Conservation (phyloP, 2,329 filamentous ascomycete species). For the Endothia cerciana region DNA sequence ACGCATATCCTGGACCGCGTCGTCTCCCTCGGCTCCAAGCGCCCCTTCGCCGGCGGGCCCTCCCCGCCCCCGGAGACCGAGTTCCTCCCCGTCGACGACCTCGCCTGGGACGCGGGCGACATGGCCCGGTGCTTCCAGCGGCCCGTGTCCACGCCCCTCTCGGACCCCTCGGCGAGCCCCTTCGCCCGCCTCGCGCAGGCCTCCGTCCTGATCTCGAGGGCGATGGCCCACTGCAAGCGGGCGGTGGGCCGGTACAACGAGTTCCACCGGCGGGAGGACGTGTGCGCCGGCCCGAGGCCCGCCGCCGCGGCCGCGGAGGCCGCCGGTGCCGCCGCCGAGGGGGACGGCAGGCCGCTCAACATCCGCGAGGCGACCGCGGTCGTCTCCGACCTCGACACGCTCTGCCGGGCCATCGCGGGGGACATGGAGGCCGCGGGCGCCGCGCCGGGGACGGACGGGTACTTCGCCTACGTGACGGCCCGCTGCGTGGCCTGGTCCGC, state of each 20-base stretch:
- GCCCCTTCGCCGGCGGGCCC: conserved; percentile 31
- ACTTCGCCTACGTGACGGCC: conserved; percentile 30
- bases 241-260: conserved; percentile 23
- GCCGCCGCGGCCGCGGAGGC: conserved; percentile 30
- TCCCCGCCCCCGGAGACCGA: conserved; percentile 31
- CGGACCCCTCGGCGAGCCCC: conserved; percentile 47
- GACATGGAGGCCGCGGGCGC: conserved; percentile 24
- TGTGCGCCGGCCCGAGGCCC: conserved; percentile 15
- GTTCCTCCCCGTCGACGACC: conserved; percentile 43
- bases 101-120: conserved; percentile 46
- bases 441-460: background rate
- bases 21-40: conserved; percentile 37
- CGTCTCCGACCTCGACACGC: conserved; percentile 28
- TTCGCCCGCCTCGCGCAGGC: conserved; percentile 55
- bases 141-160: conserved; percentile 46
- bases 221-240: conserved; percentile 38
- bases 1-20: conserved; percentile 50
- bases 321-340: too few relatives aligned
- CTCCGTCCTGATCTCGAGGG: conserved; percentile 40
- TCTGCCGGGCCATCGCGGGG: conserved; percentile 25
- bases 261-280: background rate
- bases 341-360: conserved; percentile 28
- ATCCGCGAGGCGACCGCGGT: conserved; percentile 30
- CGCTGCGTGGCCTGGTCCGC: conserved; percentile 32
- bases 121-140: conserved; percentile 36